Base-by-base conservation (phyloP, 306 rosid species). In the Hippophae rhamnoides region DNA sequence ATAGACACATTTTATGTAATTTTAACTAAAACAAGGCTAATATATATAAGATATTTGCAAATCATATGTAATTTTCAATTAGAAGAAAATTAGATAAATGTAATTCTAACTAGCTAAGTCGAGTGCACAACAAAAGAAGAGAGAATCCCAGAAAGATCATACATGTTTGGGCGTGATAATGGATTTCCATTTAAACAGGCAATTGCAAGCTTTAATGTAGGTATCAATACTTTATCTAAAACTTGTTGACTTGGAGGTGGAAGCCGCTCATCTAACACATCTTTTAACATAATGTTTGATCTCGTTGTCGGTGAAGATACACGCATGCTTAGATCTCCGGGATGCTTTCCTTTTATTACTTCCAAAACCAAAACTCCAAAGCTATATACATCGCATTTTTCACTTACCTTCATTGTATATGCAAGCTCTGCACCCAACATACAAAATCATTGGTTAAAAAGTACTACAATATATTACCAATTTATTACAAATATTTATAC, bases 361-460 rank as follows among this genome's bases (percentile, higher is more conserved):
- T 78, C 79, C 7, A 73, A 52, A 11, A 47, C 61, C 52, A 73
- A 63, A 26, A 78, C 74, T 6, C 82, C 82, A 43, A 69, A 73
- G 52, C 76, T 74, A 52, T 69, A 78, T 41, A 73, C 82, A 13
- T 78, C 82, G 40, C 82, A 65, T 57, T 62, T 73, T 43, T 73
- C 74, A 2, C 70, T 73, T 23, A 70, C 73, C 55, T 50, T 70
- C 71, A 63, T 53, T 41, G 79, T 73, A 52, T 78, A 78, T 31
- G 82, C 82, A 13, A 73, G 61, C 68, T 78, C 82, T 78, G 63
- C 61, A 58, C 7, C 13, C 5, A 13, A 51, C 25, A 52, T 23
- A 58, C 11, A 52, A 18, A 18, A 18, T 1, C 23, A 18, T 18
- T 18, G 23, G 23, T 18, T 18, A 18, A 18, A 18, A 18, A 18